These are phyloP conservation scores for Candolleomyces aberdarensis DNA, from an alignment of 768 basidiomycete genomes.

Conservation along the genomic window DNA sequence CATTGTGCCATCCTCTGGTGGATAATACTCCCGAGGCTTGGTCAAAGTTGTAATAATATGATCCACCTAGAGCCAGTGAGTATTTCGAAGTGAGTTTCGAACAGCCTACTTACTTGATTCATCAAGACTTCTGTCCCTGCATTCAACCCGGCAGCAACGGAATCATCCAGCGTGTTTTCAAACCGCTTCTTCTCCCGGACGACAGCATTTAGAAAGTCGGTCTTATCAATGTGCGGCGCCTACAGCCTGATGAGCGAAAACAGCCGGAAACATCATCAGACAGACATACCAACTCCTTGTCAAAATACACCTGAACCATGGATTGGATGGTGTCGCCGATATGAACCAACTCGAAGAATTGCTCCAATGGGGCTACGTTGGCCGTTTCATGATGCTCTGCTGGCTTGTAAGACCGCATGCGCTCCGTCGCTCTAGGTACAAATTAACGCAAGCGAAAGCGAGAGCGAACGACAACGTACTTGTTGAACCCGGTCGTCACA, in stretches of 20 bases:
- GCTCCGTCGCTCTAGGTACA: constrained; percentile 68
- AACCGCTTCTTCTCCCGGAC: constrained; percentile 97
- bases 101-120: constrained; percentile 65
- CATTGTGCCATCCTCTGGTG: constrained; percentile 71
- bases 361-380: constrained; percentile 87
- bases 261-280: background rate
- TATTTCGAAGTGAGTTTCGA: background rate
- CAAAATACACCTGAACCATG: constrained; percentile 98
- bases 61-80: constrained; percentile 70
- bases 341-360: constrained; percentile 98
- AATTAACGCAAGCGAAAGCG: constrained; percentile 1
- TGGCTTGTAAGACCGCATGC: constrained; percentile 89
- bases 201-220: constrained; percentile 89
- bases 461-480: constrained; percentile 41
- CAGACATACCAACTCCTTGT: constrained; percentile 80
- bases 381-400: constrained; percentile 79
- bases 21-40: constrained; percentile 85
- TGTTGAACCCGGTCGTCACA: constrained; percentile 72
- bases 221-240: constrained; percentile 87
- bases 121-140: constrained; percentile 94
- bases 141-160: constrained; percentile 90
- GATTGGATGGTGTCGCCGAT: constrained; percentile 96
- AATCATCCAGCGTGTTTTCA: constrained; percentile 88
- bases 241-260: constrained; percentile 22
- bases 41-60: constrained; percentile 86